These are phyloP conservation scores for Senna siamea DNA, from an alignment of 306 rosid genomes.

Conservation along the genomic window DNA sequence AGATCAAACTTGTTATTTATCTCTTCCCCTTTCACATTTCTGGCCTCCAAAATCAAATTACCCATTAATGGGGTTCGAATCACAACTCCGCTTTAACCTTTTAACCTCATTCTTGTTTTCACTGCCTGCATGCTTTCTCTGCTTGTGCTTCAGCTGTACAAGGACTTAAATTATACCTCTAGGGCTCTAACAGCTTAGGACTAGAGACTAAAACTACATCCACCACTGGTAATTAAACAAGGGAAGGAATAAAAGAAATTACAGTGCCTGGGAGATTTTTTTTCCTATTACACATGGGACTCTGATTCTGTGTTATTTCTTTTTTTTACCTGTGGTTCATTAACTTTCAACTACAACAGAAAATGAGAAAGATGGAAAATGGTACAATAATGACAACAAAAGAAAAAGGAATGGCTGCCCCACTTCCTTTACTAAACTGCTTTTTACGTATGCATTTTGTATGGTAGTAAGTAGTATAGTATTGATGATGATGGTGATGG, in stretches of 20 bases:
- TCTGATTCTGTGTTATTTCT: constrained; percentile 41
- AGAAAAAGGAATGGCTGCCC: constrained; percentile 62
- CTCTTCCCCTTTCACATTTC: constrained; percentile 10
- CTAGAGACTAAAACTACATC: constrained; percentile 39
- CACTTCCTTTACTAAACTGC: constrained; percentile 65
- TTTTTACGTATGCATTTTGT: constrained; percentile 83
- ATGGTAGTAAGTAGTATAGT: constrained; percentile 81
- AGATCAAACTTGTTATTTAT: constrained; percentile 14
- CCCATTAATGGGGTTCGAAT: constrained; percentile 39
- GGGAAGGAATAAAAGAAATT: constrained; percentile 35
- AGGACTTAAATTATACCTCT: constrained; percentile 50
- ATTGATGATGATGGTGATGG: constrained; percentile 45
- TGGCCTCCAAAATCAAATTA: constrained; percentile 19
- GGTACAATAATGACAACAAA: constrained; percentile 56
- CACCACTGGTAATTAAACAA: constrained; percentile 20
- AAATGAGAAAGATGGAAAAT: constrained; percentile 42
- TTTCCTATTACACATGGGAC: constrained; percentile 47
- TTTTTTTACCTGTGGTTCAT: constrained; percentile 63
- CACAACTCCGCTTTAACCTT: constrained; percentile 36
- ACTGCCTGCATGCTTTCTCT: constrained; percentile 11
- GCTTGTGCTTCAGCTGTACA: constrained; percentile 61
- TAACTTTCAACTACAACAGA: constrained; percentile 58
- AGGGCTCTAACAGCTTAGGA: constrained; percentile 34
- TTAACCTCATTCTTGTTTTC: constrained; percentile 25
- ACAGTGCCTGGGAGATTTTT: constrained; percentile 45